phyloP scores from a whole-genome alignment of 2,329 filamentous ascomycete genomes.

The Ophiostoma perfectum region DNA sequence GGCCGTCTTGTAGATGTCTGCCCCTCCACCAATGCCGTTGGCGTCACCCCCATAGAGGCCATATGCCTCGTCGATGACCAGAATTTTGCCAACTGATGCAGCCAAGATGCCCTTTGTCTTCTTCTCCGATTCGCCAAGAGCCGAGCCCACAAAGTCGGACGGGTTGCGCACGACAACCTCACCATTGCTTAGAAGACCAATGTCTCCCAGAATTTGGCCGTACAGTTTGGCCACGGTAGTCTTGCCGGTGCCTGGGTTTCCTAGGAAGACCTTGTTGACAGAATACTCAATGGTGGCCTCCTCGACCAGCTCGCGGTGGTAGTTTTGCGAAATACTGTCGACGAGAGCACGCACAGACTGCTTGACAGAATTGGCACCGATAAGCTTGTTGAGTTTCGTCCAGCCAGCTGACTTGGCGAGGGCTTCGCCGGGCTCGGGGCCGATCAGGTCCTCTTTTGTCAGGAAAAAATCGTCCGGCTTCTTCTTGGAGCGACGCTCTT shows the following conservation, averaged over 20 bases:
- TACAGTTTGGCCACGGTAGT: conserved; percentile 71
- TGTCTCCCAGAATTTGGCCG: conserved; percentile 59
- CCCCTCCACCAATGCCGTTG: conserved; percentile 29
- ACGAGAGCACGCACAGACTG: conserved; percentile 52
- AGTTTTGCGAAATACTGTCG: conserved; percentile 59
- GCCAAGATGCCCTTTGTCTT: conserved; percentile 68
- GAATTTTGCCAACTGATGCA: conserved; percentile 62
- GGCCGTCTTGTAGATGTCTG: conserved; percentile 50
- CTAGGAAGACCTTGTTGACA: conserved; percentile 65
- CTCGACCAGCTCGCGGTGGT: conserved; percentile 59
- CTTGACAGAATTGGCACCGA: conserved; percentile 59
- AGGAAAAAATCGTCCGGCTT: conserved; percentile 54
- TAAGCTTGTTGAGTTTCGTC: conserved; percentile 51
- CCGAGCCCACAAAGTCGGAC: conserved; percentile 62
- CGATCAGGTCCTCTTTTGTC: conserved; percentile 64
- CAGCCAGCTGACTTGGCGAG: conserved; percentile 52
- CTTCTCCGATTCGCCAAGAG: conserved; percentile 61
- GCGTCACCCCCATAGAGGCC: conserved; percentile 47
- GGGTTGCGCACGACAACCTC: conserved; percentile 71
- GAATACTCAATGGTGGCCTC: conserved; percentile 53
- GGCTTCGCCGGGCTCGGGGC: conserved; percentile 55
- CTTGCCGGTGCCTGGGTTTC: conserved; percentile 69
- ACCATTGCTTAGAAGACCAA: conserved; percentile 62
- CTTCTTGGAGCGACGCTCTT: conserved; percentile 38
- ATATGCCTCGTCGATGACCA: conserved; percentile 78